Percentiles rank a stretch among this genome's conserved stretches.
These are phyloP conservation scores for Platanthera guangdongensis DNA, from an alignment of 106 monocot genomes.

Conservation along the genomic window DNA sequence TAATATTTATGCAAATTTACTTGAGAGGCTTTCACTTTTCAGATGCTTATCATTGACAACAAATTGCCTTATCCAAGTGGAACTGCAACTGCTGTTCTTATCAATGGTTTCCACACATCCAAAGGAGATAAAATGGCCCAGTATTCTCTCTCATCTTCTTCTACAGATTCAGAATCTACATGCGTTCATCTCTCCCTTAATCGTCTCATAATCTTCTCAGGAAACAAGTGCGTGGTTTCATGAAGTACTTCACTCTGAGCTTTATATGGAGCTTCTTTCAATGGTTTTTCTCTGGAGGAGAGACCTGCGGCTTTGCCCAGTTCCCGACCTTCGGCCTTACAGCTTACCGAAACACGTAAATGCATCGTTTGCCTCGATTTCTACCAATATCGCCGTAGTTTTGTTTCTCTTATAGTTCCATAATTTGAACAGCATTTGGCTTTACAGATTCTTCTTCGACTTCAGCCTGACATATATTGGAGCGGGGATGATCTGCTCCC, in stretches of 20 bases:
- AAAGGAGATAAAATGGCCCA: conserved; percentile 65
- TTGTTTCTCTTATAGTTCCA: not conserved
- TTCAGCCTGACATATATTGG: conserved; percentile 70
- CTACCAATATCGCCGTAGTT: not conserved
- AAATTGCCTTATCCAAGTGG: conserved; percentile 73
- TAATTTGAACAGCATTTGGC: not conserved
- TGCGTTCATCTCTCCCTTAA: not conserved
- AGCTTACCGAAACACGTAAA: conserved; percentile 44
- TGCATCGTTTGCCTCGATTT: not conserved
- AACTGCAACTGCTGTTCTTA: conserved; percentile 77
- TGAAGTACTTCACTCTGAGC: conserved; percentile 36
- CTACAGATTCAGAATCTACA: not conserved
- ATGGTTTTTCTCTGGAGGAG: conserved; percentile 60
- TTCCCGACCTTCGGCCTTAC: conserved; percentile 62
- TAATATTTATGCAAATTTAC: not conserved
- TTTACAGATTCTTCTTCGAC: conserved; percentile 66
- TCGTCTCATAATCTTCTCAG: conserved; percentile 18
- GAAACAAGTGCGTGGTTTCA: conserved; percentile 44
- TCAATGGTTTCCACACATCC: conserved; percentile 82
- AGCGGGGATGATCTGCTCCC: conserved; percentile 71
- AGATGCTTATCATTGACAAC: conserved; percentile 82
- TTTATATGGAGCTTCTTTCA: conserved; percentile 68
- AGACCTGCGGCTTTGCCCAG: conserved; percentile 43
- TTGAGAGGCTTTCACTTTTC: conserved; percentile 11
- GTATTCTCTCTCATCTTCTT: conserved; percentile 18